Evolutionary conservation across 768 basidiomycete species (phyloP), one percentile per base, ranked within the genome.

Genomic region (Pleurotus sapidus): DNA sequence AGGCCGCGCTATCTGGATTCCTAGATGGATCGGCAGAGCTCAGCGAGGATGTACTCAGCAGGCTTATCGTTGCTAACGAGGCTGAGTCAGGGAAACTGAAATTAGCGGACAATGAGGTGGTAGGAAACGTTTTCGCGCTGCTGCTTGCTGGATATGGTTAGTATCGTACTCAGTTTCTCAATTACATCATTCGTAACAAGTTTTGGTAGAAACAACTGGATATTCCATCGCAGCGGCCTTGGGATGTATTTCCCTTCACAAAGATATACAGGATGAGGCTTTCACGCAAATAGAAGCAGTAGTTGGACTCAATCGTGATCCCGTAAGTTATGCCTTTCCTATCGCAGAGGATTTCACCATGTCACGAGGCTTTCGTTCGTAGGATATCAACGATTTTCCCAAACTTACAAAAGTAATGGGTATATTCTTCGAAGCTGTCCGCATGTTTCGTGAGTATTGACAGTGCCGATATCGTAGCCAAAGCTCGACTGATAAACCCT

Each of bases 101-200:
- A 54, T 63, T 81, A 18, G 68, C 71, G 47, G 74, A 79, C 55
- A 50, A 69, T 6, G 77, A 80, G 59, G 56, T 81, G 55, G 79
- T 82, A 46, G 83, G 82, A 4, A 84, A 84, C 49, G 63, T 82
- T 1, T 84, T 75, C 59, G 61, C 76, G 7, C 70, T 82, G 63
- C 68, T 87, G 20, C 78, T 86, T 40, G 83, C 84, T 43, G 84
- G 84, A 11, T 81, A 85, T 64, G 84, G 83, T 77, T 58, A 39
- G 70, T 60, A 7, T 5, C 34, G 20, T 3, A 20, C 18, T 39
- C 6, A 30, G 6, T 30, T 5, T 5, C 34, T 27, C 30, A 4
- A 50, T 50, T 58, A 15, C 24, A 27, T 45, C 50, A 30, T 8
- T 7, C 27, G 27, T 30, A 30, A 48, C 23, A n/a, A 7, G 24